A percentile compares a stretch with the other conserved stretches of the same genome.
Evolutionary conservation across 2,329 filamentous ascomycete genomes (phyloP).

Genomic region (Teratosphaeria nubilosa): DNA sequence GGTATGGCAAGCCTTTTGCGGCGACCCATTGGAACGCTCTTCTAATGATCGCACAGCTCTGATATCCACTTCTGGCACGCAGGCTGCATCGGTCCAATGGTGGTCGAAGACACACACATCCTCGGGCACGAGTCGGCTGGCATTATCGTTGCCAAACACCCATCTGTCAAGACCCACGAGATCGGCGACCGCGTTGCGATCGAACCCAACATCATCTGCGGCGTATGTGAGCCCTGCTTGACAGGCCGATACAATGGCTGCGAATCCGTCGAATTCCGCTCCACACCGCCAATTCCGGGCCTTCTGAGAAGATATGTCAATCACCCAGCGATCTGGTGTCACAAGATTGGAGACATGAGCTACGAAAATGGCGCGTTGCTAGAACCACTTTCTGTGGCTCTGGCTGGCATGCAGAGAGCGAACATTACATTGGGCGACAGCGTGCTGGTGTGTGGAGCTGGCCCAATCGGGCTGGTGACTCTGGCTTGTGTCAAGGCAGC

Average conservation of each 20-base stretch:
- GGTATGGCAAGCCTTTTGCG: constrained; percentile 41
- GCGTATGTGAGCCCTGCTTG: constrained; percentile 79
- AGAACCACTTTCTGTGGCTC: constrained; percentile 79
- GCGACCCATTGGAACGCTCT: neutral
- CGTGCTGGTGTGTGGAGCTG: constrained; percentile 81
- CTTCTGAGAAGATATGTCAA: constrained; percentile 87
- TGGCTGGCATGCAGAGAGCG: constrained; percentile 79
- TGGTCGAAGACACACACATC: constrained; percentile 79
- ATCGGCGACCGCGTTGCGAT: constrained; percentile 85
- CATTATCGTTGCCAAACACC: constrained; percentile 66
- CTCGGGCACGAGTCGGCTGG: constrained; percentile 91
- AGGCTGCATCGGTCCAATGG: constrained; percentile 91
- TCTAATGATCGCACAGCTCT: constrained; percentile 46
- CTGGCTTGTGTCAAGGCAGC: constrained; percentile 75
- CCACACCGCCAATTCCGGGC: constrained; percentile 80
- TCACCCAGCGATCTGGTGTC: constrained; percentile 89
- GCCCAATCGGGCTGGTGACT: constrained; percentile 85
- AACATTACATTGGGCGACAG: constrained; percentile 74
- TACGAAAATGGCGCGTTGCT: constrained; percentile 86
- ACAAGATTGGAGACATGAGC: constrained; percentile 87
- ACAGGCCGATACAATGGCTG: constrained; percentile 94
- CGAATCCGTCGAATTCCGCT: constrained; percentile 74
- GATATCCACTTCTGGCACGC: constrained; percentile 97
- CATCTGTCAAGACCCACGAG: constrained; percentile 67
- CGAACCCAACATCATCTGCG: constrained; percentile 90